Evolutionary conservation across 495 filamentous ascomycete genomes (phyloP).

Genomic region (Penicillium silybi): DNA sequence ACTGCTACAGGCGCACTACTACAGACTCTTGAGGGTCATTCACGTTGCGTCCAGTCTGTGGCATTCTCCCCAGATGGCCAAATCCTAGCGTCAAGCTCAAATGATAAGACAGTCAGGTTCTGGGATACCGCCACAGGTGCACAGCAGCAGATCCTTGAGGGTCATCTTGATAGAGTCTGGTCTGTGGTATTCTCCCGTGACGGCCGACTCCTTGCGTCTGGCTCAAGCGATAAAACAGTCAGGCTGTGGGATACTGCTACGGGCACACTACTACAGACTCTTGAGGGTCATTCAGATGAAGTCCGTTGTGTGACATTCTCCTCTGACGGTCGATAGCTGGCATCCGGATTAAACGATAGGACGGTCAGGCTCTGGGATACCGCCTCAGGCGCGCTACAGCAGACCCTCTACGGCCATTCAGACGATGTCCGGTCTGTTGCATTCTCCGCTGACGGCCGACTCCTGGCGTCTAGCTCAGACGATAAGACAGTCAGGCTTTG

Average conservation of each 20-base stretch:
- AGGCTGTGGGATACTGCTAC: slow-evolving; percentile 16
- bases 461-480: neutral
- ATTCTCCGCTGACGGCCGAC: neutral
- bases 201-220: slow-evolving; percentile 14
- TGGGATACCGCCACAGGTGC: neutral
- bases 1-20: neutral
- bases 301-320: too few relatives aligned
- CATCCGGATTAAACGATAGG: too few relatives aligned
- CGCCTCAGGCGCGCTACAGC: slow-evolving; percentile 1
- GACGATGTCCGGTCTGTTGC: neutral
- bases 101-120: slow-evolving; percentile 4
- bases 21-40: neutral
- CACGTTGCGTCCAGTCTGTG: neutral
- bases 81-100: neutral
- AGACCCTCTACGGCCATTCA: neutral
- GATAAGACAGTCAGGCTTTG: neutral
- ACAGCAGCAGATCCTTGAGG: neutral
- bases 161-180: slow-evolving; percentile 9
- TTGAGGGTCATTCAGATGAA: neutral
- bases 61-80: neutral
- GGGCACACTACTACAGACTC: neutral
- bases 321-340: too few relatives aligned
- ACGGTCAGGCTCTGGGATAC: slow-evolving; percentile 8
- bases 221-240: slow-evolving; percentile 12
- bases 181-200: slow-evolving; percentile 16